Base-by-base conservation (phyloP, 2,329 filamentous ascomycete genomes). In the Ophiostoma sp. region DNA sequence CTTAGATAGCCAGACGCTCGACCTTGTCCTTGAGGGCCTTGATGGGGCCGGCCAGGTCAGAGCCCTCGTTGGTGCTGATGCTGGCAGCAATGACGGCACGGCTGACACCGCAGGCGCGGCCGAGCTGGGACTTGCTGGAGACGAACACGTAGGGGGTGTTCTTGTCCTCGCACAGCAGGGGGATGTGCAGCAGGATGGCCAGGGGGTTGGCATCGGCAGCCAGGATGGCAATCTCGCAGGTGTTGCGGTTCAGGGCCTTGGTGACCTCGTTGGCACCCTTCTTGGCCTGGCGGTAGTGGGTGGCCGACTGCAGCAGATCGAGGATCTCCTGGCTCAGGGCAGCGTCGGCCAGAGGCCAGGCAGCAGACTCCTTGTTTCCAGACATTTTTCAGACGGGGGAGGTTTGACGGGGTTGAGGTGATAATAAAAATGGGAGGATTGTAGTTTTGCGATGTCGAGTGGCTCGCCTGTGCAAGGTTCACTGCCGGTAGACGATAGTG, bases 41-140 rank as follows among this genome's bases (percentile, higher is more conserved):
- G 81, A 98, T 97, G 85, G 96, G 93, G 77, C 87, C 87, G 80
- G 90, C 91, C 72, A 98, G 85, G 81, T 97, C 94, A 77, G 88
- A 91, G 54, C 90, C 90, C 82, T 96, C 93, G 86, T 96, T 96
- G 81, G 90, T 93, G 75, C 93, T 97, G 81, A 98, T 96, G 77
- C 86, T 89, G 73, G 88, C 89, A 57, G 92, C 90, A 76, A 98
- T 97, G 72, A 98, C 94, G 70, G 93, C 86, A 71, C 94, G 87
- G 78, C 87, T 90, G 73, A 97, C 94, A 85, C 94, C 94, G 78
- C 92, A 95, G 67, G 94, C 94, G 75, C 94, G 87, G 76, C 93
- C 93, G 67, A 74, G 72, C 60, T 71, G 68, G 41, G 71, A 69
- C 74, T 75, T 75, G 74, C 73, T 74, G 20, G 72, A 71, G n/a